Conservation (phyloP, 2,329 filamentous ascomycete genomes). For the Ascomycota sp. region DNA sequence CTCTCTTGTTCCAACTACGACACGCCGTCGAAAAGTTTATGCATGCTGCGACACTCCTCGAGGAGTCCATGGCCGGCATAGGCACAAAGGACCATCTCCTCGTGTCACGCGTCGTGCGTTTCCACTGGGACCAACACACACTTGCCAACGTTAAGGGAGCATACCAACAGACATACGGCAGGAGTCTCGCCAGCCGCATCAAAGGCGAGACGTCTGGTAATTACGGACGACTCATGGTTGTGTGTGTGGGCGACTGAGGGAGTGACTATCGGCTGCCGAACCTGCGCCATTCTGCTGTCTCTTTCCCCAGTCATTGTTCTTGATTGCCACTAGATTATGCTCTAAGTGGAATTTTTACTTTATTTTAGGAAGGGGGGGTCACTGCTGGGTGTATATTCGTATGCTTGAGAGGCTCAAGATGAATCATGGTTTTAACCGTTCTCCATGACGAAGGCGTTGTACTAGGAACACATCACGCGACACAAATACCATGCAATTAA, state of each 20-base stretch:
- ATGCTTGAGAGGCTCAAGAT: no score
- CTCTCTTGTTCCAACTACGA: slow-evolving; percentile 60
- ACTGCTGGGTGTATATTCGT: no score
- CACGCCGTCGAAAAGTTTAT: slow-evolving; percentile 62
- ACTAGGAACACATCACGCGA: no score
- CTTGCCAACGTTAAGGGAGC: slow-evolving; percentile 61
- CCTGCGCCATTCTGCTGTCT: no score
- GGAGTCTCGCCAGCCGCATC: slow-evolving; percentile 47
- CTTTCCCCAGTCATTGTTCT: no score
- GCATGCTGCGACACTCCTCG: slow-evolving; percentile 65
- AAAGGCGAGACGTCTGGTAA: slow-evolving; percentile 71
- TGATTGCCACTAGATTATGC: no score
- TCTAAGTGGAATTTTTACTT: no score
- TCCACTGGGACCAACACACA: slow-evolving; percentile 63
- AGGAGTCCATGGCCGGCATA: slow-evolving; percentile 67
- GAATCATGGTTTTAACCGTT: no score
- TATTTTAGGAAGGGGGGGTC: no score
- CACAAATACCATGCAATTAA: no score
- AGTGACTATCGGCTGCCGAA: no score
- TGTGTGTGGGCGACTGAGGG: slow-evolving; percentile 36
- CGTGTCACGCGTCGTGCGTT: slow-evolving; percentile 54
- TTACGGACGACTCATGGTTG: slow-evolving; percentile 58
- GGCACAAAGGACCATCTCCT: slow-evolving; percentile 76
- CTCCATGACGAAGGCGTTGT: no score
- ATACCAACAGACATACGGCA: slow-evolving; percentile 51